A percentile compares a stretch with the other conserved stretches of the same genome.
Conservation (phyloP, 2,329 filamentous ascomycete species). For the Sporothrix humicola region DNA sequence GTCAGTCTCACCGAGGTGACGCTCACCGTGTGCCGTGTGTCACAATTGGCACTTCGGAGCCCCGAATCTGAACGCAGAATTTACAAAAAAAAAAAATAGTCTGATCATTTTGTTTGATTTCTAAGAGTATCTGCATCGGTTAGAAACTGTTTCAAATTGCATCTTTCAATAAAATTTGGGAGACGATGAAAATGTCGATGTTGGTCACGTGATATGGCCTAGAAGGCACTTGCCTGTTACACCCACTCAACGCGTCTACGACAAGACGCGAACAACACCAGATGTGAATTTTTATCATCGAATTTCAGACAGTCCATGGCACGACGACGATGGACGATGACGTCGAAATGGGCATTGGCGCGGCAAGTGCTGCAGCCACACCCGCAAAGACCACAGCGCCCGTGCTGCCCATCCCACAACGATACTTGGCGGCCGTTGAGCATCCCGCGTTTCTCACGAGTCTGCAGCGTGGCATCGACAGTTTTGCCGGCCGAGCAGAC, state of each 20-base stretch:
- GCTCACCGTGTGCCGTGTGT: background rate
- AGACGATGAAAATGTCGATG: background rate
- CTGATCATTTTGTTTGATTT: background rate
- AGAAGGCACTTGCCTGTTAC: background rate
- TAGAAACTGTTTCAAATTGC: too few relatives aligned
- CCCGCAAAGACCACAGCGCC: conserved; percentile 42
- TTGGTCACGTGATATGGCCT: background rate
- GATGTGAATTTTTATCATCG: background rate
- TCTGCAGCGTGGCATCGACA: conserved; percentile 50
- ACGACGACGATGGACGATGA: conserved; percentile 7
- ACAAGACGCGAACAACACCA: too few relatives aligned
- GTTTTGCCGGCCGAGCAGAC: conserved; percentile 49
- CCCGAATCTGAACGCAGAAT: background rate
- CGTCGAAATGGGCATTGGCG: background rate
- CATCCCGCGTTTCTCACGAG: conserved; percentile 52
- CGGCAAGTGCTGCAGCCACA: background rate
- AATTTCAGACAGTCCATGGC: background rate
- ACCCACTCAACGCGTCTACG: conserved; percentile 1
- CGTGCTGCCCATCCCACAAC: conserved; percentile 46
- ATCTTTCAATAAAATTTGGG: too few relatives aligned
- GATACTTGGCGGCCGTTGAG: conserved; percentile 51
- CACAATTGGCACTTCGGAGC: background rate
- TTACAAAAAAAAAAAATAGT: background rate
- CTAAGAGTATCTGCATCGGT: too few relatives aligned
- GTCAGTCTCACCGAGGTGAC: background rate